Conservation (phyloP, 179 eudicot genomes). For the Dionaea muscipula region DNA sequence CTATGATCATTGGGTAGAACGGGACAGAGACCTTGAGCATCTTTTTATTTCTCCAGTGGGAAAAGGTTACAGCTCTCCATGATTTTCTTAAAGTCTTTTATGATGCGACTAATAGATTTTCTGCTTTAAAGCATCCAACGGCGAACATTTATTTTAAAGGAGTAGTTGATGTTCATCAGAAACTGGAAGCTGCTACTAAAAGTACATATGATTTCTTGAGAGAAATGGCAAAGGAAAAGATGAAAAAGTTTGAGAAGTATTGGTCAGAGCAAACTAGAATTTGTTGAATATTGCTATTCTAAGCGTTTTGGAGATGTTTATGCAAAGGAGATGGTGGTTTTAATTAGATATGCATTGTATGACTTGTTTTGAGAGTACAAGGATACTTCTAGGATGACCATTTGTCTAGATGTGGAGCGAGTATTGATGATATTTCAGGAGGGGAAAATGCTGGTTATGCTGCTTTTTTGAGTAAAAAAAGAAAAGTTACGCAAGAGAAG, state of each 20-base stretch:
- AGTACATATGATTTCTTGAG: not conserved
- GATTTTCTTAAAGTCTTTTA: slow-evolving; percentile 7
- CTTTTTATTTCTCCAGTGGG: slow-evolving; percentile 1
- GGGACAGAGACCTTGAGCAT: not conserved
- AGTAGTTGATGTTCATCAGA: slow-evolving; percentile 1
- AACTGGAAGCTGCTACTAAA: not conserved
- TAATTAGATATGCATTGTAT: not conserved
- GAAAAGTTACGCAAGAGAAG: not conserved
- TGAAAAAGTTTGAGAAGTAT: slow-evolving; percentile 3
- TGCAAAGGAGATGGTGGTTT: not conserved
- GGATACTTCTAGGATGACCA: not conserved
- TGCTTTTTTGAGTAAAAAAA: not conserved
- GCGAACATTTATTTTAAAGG: not conserved
- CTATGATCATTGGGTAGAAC: not conserved
- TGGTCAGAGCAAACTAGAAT: slow-evolving; percentile 7
- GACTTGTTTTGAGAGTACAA: slow-evolving; percentile 4
- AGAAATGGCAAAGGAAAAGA: not conserved
- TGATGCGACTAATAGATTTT: slow-evolving; percentile 2
- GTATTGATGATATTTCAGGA: too few species aligned
- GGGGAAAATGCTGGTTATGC: not conserved
- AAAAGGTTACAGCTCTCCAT: not conserved
- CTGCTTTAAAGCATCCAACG: too few species aligned
- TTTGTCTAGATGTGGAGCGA: not conserved
- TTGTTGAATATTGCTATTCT: slow-evolving; percentile 6
- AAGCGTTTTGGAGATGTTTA: not conserved